These are phyloP conservation scores for Fusarium burgessii DNA, from an alignment of 2,329 filamentous ascomycete genomes.

Conservation along the genomic window DNA sequence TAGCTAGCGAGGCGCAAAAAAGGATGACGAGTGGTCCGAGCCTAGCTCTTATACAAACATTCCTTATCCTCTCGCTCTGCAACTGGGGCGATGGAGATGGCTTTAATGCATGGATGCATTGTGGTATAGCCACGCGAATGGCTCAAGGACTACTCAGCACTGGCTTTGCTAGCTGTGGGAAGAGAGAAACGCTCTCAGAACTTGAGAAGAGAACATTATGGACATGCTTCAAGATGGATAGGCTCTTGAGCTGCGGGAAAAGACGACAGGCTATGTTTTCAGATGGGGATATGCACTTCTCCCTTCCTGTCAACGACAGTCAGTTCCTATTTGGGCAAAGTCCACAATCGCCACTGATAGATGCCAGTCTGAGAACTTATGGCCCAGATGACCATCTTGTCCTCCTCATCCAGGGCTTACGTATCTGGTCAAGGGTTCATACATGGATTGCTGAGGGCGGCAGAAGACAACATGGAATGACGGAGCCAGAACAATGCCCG, in stretches of 20 bases:
- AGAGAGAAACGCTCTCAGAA: constrained; percentile 26
- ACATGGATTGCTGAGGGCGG: constrained; percentile 43
- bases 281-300: constrained; percentile 30
- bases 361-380: not conserved
- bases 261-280: constrained; percentile 42
- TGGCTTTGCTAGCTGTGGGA: constrained; percentile 29
- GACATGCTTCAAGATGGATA: constrained; percentile 45
- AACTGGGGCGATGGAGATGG: constrained; percentile 46
- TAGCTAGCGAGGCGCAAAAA: constrained; percentile 32
- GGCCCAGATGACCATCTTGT: constrained; percentile 31
- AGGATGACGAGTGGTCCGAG: constrained; percentile 27
- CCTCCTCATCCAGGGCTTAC: constrained; percentile 33
- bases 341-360: not conserved
- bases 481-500: constrained; percentile 36
- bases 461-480: constrained; percentile 37
- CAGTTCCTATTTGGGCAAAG: constrained; percentile 37
- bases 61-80: constrained; percentile 38
- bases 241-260: constrained; percentile 40
- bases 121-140: constrained; percentile 42
- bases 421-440: constrained; percentile 43
- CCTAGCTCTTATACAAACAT: constrained; percentile 36
- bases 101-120: constrained; percentile 46
- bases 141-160: constrained; percentile 42
- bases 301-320: constrained; percentile 28
- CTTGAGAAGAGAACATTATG: constrained; percentile 41